Evolutionary conservation across 208 protist genomes (phyloP), one percentile per base, ranked within the genome.

Genomic region (Novymonas esmeraldas): DNA sequence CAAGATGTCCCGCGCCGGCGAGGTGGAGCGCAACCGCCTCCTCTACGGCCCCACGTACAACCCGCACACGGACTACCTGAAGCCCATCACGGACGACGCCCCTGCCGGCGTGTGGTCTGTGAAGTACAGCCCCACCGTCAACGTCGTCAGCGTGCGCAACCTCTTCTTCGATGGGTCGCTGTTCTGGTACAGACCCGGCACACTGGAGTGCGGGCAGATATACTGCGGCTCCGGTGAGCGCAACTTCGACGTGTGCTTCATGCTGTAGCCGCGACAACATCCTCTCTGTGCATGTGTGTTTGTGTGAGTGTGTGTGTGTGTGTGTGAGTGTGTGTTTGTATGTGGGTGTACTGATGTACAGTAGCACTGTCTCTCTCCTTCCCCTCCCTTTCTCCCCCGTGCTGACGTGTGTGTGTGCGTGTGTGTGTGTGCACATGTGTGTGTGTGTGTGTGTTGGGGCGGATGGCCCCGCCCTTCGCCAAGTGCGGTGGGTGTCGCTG

Each of bases 21-120:
- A 81, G 41, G 36, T 60, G 28, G 73, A 60, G 51, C 71, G 60
- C n/a, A 94, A 94, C 62, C 31, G 66, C 14, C 20, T 83, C 1
- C 69, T 94, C 42, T 96, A 93, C 71, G 91, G 91, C 16, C 82
- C 86, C 24, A 92, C 87, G 20, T 95, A 95, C 82, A 91, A 93
- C 67, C 57, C 67, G 1, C 79, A 88, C 68, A 93, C 87, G 18
- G 93, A 97, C 56, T 88, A 79, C 56, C 78, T 97, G 29, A 70
- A 68, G 36, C 87, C 93, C 64, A 92, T 95, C 68, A 94, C 87
- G 2, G 89, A 94, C 60, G 93, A 97, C 73, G 84, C 79, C 36
- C 93, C 93, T 13, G 73, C 70, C 10, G 93, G 93, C 2, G 81
- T 95, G 22, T 97, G 93, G 93, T 80, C 80, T 0, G 80, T 95